Conservation (phyloP, 78 protist genomes). For the Dictyostelium purpureum region DNA sequence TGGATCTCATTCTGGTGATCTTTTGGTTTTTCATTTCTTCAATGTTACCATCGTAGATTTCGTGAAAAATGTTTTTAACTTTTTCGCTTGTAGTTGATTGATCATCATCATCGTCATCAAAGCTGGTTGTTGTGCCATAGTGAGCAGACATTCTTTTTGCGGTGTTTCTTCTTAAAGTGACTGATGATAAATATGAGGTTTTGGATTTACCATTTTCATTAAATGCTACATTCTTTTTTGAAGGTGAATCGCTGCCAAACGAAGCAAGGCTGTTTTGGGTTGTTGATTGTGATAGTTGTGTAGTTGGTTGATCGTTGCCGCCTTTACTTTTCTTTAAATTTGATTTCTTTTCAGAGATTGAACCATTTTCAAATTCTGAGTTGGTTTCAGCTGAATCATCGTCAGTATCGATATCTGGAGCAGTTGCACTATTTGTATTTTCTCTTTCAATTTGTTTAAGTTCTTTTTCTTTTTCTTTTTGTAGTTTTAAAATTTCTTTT, state of each 20-base stretch:
- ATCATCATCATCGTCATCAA: background rate
- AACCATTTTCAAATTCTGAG: background rate
- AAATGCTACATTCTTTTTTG: constrained; percentile 29
- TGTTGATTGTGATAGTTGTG: background rate
- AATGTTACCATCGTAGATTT: constrained; percentile 9
- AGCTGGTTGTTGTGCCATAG: background rate
- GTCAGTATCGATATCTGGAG: background rate
- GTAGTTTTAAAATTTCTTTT: background rate
- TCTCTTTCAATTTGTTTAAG: background rate
- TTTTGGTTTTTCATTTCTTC: constrained; percentile 35
- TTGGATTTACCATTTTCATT: background rate
- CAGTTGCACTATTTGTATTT: background rate
- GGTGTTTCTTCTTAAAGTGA: constrained; percentile 16
- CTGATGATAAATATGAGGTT: background rate
- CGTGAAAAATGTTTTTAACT: constrained; percentile 34
- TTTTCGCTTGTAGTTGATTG: background rate
- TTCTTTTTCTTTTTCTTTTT: constrained; percentile 46
- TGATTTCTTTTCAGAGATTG: background rate
- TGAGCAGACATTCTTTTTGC: constrained; percentile 67
- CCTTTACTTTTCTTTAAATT: constrained; percentile 6
- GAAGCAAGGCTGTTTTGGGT: background rate
- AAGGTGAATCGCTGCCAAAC: background rate
- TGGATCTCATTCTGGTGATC: constrained; percentile 39
- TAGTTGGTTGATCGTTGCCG: background rate
- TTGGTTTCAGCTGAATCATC: background rate